phyloP scores from a whole-genome alignment of 2,329 filamentous ascomycete species.

The Pseudopithomyces chartarum region DNA sequence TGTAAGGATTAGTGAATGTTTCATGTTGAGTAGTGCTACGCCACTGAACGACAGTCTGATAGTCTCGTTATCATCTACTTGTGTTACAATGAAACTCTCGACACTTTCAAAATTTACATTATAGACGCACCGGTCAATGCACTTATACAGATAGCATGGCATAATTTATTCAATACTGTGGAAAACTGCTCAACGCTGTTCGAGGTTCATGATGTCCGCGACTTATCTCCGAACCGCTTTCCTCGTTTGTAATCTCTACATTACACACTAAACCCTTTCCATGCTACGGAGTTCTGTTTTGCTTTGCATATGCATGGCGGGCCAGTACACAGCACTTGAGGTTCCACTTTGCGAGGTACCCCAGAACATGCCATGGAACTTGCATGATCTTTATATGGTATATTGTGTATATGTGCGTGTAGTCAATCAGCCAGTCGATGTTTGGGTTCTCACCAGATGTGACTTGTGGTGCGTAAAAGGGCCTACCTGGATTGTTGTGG shows the following conservation, averaged over 20 bases:
- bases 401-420: no score
- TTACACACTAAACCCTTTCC: neutral
- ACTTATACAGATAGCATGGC: no score
- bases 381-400: neutral
- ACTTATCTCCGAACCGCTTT: constrained; percentile 9
- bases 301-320: neutral
- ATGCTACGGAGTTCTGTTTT: neutral
- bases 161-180: no score
- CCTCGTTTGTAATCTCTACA: constrained; percentile 8
- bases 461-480: no score
- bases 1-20: neutral
- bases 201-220: neutral
- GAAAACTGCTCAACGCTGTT: no score
- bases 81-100: no score
- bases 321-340: neutral
- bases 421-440: no score
- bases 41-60: neutral
- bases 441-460: no score
- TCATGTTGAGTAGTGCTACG: neutral
- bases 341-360: neutral
- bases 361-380: neutral
- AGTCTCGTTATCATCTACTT: neutral
- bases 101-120: no score
- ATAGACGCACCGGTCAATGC: no score
- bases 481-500: neutral